Percentiles rank a stretch among this genome's conserved stretches.
phyloP scores from a whole-genome alignment of 2,329 filamentous ascomycete species.

The Phoma sp. region DNA sequence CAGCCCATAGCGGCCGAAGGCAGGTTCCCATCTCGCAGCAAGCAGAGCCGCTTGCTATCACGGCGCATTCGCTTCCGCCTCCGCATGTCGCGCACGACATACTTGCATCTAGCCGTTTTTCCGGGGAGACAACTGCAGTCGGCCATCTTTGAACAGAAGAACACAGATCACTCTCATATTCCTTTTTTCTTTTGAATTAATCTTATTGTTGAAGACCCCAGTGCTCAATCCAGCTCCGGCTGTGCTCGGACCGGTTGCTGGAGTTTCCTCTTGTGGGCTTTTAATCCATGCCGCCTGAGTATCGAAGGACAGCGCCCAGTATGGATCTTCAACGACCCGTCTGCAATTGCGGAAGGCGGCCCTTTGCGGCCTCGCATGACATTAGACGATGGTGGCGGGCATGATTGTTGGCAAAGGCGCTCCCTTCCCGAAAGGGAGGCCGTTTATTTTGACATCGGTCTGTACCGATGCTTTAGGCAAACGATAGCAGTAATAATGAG shows the following conservation, averaged over 20 bases:
- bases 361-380: slow-evolving; percentile 16
- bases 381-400: slow-evolving; percentile 4
- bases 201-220: background rate
- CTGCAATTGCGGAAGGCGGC: slow-evolving; percentile 18
- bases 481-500: background rate
- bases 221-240: background rate
- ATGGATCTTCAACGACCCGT: slow-evolving; percentile 11
- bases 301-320: slow-evolving; percentile 3
- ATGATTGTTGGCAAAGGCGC: background rate
- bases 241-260: background rate
- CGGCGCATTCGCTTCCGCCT: slow-evolving; percentile 37
- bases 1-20: slow-evolving; percentile 33
- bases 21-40: slow-evolving; percentile 34
- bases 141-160: slow-evolving; percentile 32
- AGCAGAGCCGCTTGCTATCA: slow-evolving; percentile 39
- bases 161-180: slow-evolving; percentile 15
- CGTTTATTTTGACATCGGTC: background rate
- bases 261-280: background rate
- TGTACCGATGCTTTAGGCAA: slow-evolving; percentile 4
- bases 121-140: slow-evolving; percentile 42
- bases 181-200: slow-evolving; percentile 4
- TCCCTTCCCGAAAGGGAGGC: slow-evolving; percentile 4
- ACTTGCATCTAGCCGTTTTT: slow-evolving; percentile 35
- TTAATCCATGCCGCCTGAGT: background rate
- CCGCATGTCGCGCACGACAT: slow-evolving; percentile 48